Evolutionary conservation across 2,329 filamentous ascomycete species (phyloP).

Genomic region (Amylocarpus encephaloides): DNA sequence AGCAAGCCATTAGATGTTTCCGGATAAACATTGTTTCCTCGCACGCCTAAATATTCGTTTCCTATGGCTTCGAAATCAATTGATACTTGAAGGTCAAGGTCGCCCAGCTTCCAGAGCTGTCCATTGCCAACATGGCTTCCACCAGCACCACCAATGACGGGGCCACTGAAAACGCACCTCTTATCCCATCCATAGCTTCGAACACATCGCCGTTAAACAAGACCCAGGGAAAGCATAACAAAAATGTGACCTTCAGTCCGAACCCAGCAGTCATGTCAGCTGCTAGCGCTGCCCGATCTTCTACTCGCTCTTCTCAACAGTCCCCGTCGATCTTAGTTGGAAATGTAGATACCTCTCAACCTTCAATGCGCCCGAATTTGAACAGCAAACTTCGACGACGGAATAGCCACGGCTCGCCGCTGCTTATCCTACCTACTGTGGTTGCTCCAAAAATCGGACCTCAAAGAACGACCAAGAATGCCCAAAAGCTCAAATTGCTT

Average conservation of each 20-base stretch:
- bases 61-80: background rate
- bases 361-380: slow-evolving; percentile 67
- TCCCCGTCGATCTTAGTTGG: slow-evolving; percentile 32
- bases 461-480: slow-evolving; percentile 89
- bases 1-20: too few species aligned
- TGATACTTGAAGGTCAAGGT: background rate
- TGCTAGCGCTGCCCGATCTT: slow-evolving; percentile 43
- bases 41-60: background rate
- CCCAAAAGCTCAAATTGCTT: slow-evolving; percentile 94
- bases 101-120: background rate
- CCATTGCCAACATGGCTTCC: slow-evolving; percentile 19
- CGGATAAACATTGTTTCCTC: too few species aligned
- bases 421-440: slow-evolving; percentile 32
- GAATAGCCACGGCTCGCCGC: slow-evolving; percentile 65
- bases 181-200: slow-evolving; percentile 14
- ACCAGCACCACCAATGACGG: slow-evolving; percentile 10
- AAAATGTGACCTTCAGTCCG: slow-evolving; percentile 73
- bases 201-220: slow-evolving; percentile 12
- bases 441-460: slow-evolving; percentile 72
- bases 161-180: slow-evolving; percentile 21
- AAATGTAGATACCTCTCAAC: slow-evolving; percentile 31
- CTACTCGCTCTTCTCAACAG: slow-evolving; percentile 32
- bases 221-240: slow-evolving; percentile 12
- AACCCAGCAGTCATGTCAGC: slow-evolving; percentile 59
- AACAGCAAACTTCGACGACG: slow-evolving; percentile 83